Percentiles rank a stretch among this genome's conserved stretches.
Evolutionary conservation across 164 flowering plant species (phyloP).

Genomic region (Vitis rotundifolia): DNA sequence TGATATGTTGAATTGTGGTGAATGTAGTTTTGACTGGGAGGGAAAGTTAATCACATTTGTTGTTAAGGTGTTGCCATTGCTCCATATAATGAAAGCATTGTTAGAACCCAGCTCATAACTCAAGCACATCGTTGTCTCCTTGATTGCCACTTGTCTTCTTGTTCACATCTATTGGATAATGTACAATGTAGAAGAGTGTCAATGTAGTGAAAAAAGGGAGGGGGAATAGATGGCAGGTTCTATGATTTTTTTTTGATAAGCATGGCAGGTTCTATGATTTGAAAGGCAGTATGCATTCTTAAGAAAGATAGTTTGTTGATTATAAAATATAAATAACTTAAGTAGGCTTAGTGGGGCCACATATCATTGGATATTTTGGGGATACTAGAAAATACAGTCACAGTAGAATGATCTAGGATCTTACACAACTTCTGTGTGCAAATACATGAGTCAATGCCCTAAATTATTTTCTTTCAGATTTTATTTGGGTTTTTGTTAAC

Average conservation of each 20-base stretch:
- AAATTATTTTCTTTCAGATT: no score
- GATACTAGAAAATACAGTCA: neutral
- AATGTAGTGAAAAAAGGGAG: neutral
- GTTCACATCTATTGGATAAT: neutral
- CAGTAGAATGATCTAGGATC: neutral
- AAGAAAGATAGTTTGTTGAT: neutral
- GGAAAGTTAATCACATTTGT: neutral
- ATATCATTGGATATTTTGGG: neutral
- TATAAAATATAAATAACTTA: neutral
- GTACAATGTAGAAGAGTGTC: conserved; percentile 2
- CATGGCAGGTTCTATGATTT: neutral
- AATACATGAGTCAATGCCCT: no score
- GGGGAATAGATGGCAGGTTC: no score
- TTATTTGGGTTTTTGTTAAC: no score
- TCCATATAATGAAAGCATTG: neutral
- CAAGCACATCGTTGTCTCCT: neutral
- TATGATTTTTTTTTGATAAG: no score
- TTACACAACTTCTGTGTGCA: no score
- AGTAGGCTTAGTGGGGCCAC: neutral
- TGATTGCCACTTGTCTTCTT: neutral
- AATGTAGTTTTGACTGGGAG: neutral
- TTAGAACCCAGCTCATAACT: neutral
- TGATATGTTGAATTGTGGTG: neutral
- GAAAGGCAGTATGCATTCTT: neutral
- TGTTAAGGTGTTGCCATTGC: no score